Evolutionary conservation across 495 filamentous ascomycete species (phyloP).

Genomic region (Trichoderma erinaceum): DNA sequence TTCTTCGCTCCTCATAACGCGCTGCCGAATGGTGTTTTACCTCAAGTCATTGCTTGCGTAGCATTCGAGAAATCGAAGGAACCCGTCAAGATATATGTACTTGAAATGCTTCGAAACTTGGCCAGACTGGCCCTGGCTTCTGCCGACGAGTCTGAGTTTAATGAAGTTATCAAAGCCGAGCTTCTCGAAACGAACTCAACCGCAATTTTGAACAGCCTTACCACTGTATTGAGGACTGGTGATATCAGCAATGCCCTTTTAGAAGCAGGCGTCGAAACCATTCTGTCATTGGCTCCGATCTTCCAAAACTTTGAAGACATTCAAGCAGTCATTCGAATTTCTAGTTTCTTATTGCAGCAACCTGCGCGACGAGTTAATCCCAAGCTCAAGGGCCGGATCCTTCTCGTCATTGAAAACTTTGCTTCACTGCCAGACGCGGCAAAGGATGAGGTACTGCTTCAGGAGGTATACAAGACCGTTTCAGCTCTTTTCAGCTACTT

Average conservation of each 20-base stretch:
- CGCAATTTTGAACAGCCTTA: constrained; percentile 57
- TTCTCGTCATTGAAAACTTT: constrained; percentile 69
- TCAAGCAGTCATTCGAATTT: constrained; percentile 67
- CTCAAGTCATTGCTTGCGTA: constrained; percentile 65
- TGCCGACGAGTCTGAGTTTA: constrained; percentile 47
- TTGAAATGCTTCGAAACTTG: constrained; percentile 66
- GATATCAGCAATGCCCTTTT: constrained; percentile 64
- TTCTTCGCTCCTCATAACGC: constrained; percentile 48
- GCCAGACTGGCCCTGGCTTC: constrained; percentile 48
- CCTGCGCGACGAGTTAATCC: constrained; percentile 73
- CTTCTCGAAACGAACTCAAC: constrained; percentile 68
- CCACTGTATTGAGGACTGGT: constrained; percentile 53
- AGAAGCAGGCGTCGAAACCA: constrained; percentile 66
- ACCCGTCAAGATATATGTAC: constrained; percentile 75
- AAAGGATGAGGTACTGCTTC: constrained; percentile 50
- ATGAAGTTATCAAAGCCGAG: constrained; percentile 52
- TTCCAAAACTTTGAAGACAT: constrained; percentile 63
- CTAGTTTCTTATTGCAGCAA: constrained; percentile 74
- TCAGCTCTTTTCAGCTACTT: constrained; percentile 81
- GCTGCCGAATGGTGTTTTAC: constrained; percentile 57
- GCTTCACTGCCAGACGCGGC: constrained; percentile 54
- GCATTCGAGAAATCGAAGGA: constrained; percentile 72
- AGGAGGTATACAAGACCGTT: constrained; percentile 54
- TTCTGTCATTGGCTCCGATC: constrained; percentile 69
- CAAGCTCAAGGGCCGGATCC: constrained; percentile 66